A percentile compares a stretch with the other conserved stretches of the same genome.
Conservation (phyloP, 805 yeast genomes). For the Blastobotrys peoriensis region DNA sequence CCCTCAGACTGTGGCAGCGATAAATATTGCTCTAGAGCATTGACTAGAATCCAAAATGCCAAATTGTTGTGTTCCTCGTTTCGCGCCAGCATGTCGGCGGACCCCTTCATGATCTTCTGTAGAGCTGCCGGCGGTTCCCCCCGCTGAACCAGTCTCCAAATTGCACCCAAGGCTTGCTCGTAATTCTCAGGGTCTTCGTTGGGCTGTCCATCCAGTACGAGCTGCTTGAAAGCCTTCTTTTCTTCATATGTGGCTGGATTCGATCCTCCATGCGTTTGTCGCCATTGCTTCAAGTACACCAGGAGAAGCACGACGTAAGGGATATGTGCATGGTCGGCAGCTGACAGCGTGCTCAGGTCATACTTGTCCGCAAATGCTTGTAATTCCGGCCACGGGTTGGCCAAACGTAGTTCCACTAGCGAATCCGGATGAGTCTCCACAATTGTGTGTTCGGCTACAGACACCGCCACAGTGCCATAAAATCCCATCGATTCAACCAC, state of each 20-base stretch:
- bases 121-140: conserved; percentile 17
- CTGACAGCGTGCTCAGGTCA: conserved; percentile 42
- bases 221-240: conserved; percentile 36
- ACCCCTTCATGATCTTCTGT: conserved; percentile 5
- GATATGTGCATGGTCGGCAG: conserved; percentile 46
- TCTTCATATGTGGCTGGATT: conserved; percentile 34
- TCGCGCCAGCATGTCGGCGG: background rate
- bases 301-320: conserved; percentile 64
- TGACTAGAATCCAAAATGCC: conserved; percentile 56
- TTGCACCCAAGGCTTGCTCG: conserved; percentile 45
- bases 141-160: conserved; percentile 40
- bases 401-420: conserved; percentile 60
- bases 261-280: conserved; percentile 19
- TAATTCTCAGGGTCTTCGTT: conserved; percentile 41
- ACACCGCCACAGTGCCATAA: conserved; percentile 53
- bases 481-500: conserved; percentile 52
- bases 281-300: conserved; percentile 46
- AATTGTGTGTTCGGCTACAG: conserved; percentile 54
- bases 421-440: conserved; percentile 68
- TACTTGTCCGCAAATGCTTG: conserved; percentile 43
- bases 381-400: conserved; percentile 67
- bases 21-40: conserved; percentile 50
- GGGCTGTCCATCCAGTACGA: conserved; percentile 35
- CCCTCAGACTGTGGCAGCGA: conserved; percentile 16
- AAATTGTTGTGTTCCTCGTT: conserved; percentile 2